Evolutionary conservation across 805 yeast species (phyloP), one percentile per base, ranked within the genome.

Genomic region (Candida lessepsii): DNA sequence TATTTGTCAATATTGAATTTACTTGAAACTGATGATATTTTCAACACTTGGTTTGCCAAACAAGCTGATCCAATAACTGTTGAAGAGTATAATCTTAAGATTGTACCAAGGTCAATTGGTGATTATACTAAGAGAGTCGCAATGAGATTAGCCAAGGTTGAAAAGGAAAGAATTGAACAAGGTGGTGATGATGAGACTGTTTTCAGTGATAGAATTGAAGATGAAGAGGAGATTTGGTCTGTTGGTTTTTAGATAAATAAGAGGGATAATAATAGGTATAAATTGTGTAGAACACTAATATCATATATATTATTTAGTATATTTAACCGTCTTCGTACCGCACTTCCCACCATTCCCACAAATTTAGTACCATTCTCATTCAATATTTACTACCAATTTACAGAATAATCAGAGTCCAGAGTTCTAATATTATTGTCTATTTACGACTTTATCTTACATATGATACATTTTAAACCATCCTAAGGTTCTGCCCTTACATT

Each of bases 121-220:
- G 99, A 91, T 54, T 91, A 87, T 61, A 84, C 95, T 2, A 85
- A 80, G 66, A 80, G 99, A 63, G 96, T 91, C 20, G 97, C 85
- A n/a, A 59, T 72, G 35, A 76, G 97, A 59, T 76, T 91, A 51
- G 97, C 96, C 0, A 71, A 69, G 17, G 89, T 87, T 34, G 96
- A 89, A 57, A 76, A 91, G 54, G 97, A 89, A 53, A 78, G 95
- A 70, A 74, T 88, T 20, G 83, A 76, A 15, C 93, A 88, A 10
- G 96, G 96, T 44, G 96, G 96, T 48, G 96, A 87, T 56, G 85
- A 73, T 11, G 96, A 87, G 53, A 76, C 91, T 0, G 79, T 87
- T 75, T 85, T 75, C 57, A 79, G 89, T 47, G 97, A 90, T 58
- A 76, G 86, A 53, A 76, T 76, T 52, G 97, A 89, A 64, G 96